Evolutionary conservation across 148 eudicot species (phyloP).

Genomic region (Diospyros lotus): DNA sequence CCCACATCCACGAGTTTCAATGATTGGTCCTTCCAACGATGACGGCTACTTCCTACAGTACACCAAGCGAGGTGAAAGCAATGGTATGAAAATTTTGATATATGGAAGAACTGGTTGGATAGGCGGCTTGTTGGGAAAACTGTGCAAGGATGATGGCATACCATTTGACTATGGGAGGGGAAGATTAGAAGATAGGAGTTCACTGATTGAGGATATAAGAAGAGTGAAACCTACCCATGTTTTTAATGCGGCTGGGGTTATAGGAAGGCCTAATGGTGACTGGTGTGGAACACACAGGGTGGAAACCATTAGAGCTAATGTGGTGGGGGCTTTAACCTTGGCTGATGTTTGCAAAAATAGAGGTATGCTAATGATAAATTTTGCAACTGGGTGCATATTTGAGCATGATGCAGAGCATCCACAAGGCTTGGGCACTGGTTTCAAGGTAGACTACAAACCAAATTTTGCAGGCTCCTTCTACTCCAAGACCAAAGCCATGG

Average conservation of each 20-base stretch:
- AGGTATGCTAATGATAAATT: conserved; percentile 57
- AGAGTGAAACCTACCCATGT: conserved; percentile 66
- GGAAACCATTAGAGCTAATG: conserved; percentile 61
- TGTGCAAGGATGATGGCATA: conserved; percentile 68
- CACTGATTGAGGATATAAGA: conserved; percentile 49
- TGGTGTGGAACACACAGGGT: conserved; percentile 71
- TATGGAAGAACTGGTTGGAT: conserved; percentile 72
- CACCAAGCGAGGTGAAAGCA: no score
- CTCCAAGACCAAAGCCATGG: conserved; percentile 82
- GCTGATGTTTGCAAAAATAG: conserved; percentile 66
- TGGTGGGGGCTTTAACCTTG: conserved; percentile 59
- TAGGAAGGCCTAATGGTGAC: conserved; percentile 70
- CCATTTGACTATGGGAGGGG: conserved; percentile 64
- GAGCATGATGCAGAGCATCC: conserved; percentile 62
- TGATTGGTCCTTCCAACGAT: conserved; percentile 24
- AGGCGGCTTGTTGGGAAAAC: conserved; percentile 61
- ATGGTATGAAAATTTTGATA: conserved; percentile 44
- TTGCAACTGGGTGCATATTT: conserved; percentile 73
- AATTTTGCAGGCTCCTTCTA: conserved; percentile 67
- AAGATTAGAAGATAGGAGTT: conserved; percentile 51
- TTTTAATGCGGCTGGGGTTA: conserved; percentile 75
- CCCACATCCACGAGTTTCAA: conserved; percentile 17
- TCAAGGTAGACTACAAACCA: conserved; percentile 68
- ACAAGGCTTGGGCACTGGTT: conserved; percentile 65
- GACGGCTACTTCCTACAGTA: no score